Evolutionary conservation across 306 rosid species (phyloP).

Genomic region (Hylodesmum podocarpum): DNA sequence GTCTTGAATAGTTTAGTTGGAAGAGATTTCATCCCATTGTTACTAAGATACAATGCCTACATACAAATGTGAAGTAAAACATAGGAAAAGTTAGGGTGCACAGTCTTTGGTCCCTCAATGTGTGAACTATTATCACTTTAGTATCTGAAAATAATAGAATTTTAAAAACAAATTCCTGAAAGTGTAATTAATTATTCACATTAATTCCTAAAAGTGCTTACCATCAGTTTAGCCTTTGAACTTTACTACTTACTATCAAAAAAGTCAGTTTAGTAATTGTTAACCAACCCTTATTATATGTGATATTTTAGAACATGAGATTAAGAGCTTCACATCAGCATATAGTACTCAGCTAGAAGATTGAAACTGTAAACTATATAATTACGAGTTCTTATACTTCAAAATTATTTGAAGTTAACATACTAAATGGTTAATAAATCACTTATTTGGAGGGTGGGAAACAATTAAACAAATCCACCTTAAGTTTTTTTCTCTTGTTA

Average conservation of each 20-base stretch:
- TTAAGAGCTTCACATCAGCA: not conserved
- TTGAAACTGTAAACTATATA: not conserved
- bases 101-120: too few species aligned
- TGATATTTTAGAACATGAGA: not conserved
- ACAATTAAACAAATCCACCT: not conserved
- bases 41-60: conserved; percentile 75
- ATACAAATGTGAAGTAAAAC: conserved; percentile 8
- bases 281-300: not conserved
- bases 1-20: conserved; percentile 73
- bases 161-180: too few species aligned
- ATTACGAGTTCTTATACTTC: not conserved
- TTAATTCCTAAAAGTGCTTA: too few species aligned
- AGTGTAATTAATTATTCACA: too few species aligned
- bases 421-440: not conserved
- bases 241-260: too few species aligned
- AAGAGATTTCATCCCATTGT: conserved; percentile 75
- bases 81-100: conserved; percentile 17
- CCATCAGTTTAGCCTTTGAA: too few species aligned
- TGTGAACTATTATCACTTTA: too few species aligned
- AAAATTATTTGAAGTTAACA: not conserved
- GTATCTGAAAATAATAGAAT: too few species aligned
- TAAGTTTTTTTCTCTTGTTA: not conserved
- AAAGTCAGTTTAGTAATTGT: not conserved
- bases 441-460: not conserved
- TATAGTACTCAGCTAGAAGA: not conserved